These are phyloP conservation scores for Corylus heterophylla DNA, from an alignment of 306 rosid species.

Conservation along the genomic window DNA sequence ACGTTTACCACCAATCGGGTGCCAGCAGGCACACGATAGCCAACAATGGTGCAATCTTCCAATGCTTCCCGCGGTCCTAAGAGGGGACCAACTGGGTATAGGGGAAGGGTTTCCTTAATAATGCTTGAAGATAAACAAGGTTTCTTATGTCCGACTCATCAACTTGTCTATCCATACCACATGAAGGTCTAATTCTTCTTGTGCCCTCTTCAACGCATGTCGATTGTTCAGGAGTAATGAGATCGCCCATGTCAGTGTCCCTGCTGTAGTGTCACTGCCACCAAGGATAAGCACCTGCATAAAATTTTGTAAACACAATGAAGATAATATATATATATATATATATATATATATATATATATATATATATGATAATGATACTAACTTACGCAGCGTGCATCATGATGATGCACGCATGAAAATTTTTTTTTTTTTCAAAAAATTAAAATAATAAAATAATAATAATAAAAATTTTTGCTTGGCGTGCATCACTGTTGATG, in stretches of 20 bases:
- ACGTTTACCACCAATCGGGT: constrained; percentile 53
- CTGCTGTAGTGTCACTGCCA: constrained; percentile 49
- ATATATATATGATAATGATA: too few relatives aligned
- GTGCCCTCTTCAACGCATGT: constrained; percentile 39
- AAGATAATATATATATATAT: too few relatives aligned
- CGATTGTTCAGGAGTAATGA: constrained; percentile 53
- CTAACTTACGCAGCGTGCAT: too few relatives aligned
- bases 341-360: too few relatives aligned
- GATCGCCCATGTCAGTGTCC: constrained; percentile 55
- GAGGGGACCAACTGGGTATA: constrained; percentile 59
- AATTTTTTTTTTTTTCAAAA: too few relatives aligned
- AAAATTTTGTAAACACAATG: not conserved
- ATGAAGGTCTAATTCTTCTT: constrained; percentile 47
- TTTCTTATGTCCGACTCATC: constrained; percentile 51
- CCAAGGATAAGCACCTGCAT: constrained; percentile 51
- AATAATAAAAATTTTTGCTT: too few relatives aligned
- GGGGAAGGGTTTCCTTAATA: constrained; percentile 50
- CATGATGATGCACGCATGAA: too few relatives aligned
- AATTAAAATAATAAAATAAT: too few relatives aligned
- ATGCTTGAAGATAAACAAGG: constrained; percentile 48
- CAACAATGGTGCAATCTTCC: constrained; percentile 49
- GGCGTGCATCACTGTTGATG: too few relatives aligned
- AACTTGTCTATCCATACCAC: constrained; percentile 46
- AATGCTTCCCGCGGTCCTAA: constrained; percentile 49
- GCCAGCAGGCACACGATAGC: constrained; percentile 49